Evolutionary conservation across 768 basidiomycete species (phyloP), one percentile per base, ranked within the genome.

Genomic region (Auricularia sp.): DNA sequence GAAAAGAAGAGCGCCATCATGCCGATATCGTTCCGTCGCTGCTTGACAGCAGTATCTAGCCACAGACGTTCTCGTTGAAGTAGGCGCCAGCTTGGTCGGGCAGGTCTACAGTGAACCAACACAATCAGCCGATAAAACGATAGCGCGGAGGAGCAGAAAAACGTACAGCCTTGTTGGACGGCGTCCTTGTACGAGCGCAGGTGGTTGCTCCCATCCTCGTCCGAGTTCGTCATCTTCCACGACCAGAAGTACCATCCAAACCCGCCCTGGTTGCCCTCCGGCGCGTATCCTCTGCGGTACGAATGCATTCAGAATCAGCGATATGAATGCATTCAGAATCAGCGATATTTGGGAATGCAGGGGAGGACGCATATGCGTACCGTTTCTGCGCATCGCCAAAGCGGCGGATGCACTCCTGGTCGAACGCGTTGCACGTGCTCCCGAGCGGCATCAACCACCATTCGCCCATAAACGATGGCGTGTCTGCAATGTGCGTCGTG

Each of bases 201-300:
- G 34, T 59, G 56, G 56, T 59, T 59, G 29, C 29, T 33, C 10
- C 56, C 56, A 18, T 59, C 56, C 7, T 59, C 29, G 56, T 59
- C 56, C 29, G 29, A 33, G 56, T 59, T 59, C 23, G 56, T 59
- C 56, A 59, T 59, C 56, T 59, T 59, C 56, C 56, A 59, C 29
- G 56, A 59, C 56, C 56, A 59, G 56, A 59, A 59, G 56, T 59
- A 59, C 56, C 56, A 59, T 10, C 56, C 56, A 18, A 35, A 29
- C 16, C 56, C 56, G 34, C 56, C 56, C 29, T 59, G 56, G 23
- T 35, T 35, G 56, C 56, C 56, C 56, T 59, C 56, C 8, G 56
- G 56, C 29, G 56, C 5, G 56, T 59, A 59, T 14, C 56, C 56
- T 10, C 29, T 29, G 29, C 29, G 29, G 29, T 29, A 29, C 29